Percentiles rank a stretch among this genome's conserved stretches.
phyloP scores from a whole-genome alignment of 495 filamentous ascomycete species.

The Aspergillus baeticus region DNA sequence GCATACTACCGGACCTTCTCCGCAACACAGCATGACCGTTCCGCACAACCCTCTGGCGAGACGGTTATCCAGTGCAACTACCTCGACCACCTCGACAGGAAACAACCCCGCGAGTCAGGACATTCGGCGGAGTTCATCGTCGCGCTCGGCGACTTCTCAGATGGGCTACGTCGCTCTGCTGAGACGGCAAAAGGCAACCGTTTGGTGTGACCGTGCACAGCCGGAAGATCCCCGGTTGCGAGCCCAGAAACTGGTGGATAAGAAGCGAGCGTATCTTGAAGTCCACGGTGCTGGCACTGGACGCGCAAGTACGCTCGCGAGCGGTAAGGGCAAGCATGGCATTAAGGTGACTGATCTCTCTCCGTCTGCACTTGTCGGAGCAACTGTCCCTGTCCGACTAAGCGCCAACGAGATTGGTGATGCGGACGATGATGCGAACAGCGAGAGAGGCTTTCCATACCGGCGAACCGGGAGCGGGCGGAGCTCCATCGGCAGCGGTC shows the following conservation, averaged over 20 bases:
- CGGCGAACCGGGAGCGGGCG: constrained; percentile 75
- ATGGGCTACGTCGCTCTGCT: constrained; percentile 89
- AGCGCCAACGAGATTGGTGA: constrained; percentile 94
- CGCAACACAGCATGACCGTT: constrained; percentile 32
- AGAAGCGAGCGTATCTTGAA: constrained; percentile 79
- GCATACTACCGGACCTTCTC: constrained; percentile 26
- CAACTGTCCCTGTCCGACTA: constrained; percentile 82
- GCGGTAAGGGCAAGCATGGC: constrained; percentile 80
- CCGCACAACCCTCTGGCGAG: constrained; percentile 49
- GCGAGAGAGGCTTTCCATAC: constrained; percentile 59
- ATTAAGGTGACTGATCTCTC: constrained; percentile 69
- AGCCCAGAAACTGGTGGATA: constrained; percentile 78
- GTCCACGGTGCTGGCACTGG: constrained; percentile 58
- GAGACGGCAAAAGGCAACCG: constrained; percentile 93
- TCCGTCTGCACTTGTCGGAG: constrained; percentile 69
- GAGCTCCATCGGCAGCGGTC: constrained; percentile 70
- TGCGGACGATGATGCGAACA: constrained; percentile 67
- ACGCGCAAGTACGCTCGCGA: constrained; percentile 57
- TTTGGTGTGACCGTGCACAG: constrained; percentile 97
- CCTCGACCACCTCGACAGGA: constrained; percentile 60
- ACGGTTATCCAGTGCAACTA: constrained; percentile 71
- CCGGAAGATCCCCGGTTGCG: constrained; percentile 83
- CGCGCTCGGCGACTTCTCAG: constrained; percentile 54
- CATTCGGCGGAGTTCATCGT: constrained; percentile 74
- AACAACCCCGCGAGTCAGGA: constrained; percentile 48